phyloP scores from a whole-genome alignment of 768 basidiomycete species.

The Omphalotus guepiniiformis region DNA sequence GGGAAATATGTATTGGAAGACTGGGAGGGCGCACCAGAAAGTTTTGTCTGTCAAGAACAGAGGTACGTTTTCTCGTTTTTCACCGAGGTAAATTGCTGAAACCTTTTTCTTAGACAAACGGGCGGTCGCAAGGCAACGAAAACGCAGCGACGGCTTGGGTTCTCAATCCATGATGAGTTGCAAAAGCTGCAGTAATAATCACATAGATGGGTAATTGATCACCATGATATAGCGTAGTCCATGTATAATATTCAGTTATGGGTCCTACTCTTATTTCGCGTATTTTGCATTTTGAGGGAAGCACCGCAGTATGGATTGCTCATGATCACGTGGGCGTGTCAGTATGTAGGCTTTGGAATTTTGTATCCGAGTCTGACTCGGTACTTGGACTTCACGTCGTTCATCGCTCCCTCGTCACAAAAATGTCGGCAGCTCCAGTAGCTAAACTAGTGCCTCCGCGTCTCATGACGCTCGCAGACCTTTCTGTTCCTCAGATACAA shows the following conservation, averaged over 20 bases:
- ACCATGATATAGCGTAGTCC: too few relatives aligned
- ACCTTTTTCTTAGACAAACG: conserved; percentile 52
- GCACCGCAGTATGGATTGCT: too few relatives aligned
- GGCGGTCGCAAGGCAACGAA: conserved; percentile 88
- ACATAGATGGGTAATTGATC: neutral
- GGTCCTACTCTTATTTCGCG: too few relatives aligned
- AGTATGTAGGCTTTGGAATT: too few relatives aligned
- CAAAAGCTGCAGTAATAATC: conserved; percentile 14
- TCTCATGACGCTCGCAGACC: conserved; percentile 87
- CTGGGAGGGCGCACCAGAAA: conserved; percentile 96
- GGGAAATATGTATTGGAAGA: conserved; percentile 86
- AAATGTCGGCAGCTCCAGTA: too few relatives aligned
- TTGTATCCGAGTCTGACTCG: too few relatives aligned
- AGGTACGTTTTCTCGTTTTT: conserved; percentile 39
- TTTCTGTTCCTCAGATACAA: conserved; percentile 69
- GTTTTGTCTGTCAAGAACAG: conserved; percentile 97
- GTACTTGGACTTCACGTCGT: too few relatives aligned
- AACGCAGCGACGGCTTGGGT: conserved; percentile 78
- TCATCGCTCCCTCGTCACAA: too few relatives aligned
- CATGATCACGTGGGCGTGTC: too few relatives aligned
- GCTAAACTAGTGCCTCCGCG: conserved; percentile 43
- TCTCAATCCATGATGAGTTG: conserved; percentile 78
- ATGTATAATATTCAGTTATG: too few relatives aligned
- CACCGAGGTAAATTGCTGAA: neutral
- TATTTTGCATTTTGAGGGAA: too few relatives aligned